Conservation (phyloP, 352 stramenopile genomes). For the Phytophthora fragariae region DNA sequence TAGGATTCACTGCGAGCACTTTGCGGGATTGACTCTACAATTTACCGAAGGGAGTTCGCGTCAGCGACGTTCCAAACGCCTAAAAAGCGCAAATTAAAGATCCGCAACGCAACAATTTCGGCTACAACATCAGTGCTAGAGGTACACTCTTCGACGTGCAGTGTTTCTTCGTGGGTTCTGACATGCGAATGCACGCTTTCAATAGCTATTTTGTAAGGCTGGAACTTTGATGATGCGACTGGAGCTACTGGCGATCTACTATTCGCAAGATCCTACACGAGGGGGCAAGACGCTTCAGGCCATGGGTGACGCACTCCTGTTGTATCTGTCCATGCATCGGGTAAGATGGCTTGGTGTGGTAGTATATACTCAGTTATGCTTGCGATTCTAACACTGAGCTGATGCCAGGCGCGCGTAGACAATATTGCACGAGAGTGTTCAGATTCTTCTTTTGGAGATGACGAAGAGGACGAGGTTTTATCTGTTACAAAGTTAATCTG, state of each 20-base stretch:
- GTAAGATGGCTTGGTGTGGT: constrained; percentile 30
- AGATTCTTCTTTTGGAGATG: constrained; percentile 10
- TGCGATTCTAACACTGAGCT: constrained; percentile 6
- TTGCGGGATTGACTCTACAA: constrained; percentile 68
- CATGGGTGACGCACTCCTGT: constrained; percentile 56
- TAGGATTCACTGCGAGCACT: constrained; percentile 69
- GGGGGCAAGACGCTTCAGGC: constrained; percentile 74
- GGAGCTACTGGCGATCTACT: constrained; percentile 71
- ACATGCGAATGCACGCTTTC: background rate
- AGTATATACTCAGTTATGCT: background rate
- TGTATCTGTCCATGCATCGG: constrained; percentile 63
- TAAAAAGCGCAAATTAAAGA: constrained; percentile 48
- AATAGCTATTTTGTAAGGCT: constrained; percentile 57
- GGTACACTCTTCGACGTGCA: constrained; percentile 24
- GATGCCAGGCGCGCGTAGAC: constrained; percentile 29
- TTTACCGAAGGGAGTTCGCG: constrained; percentile 54
- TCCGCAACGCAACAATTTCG: constrained; percentile 47
- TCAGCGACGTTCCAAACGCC: constrained; percentile 59
- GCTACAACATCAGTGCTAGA: constrained; percentile 58
- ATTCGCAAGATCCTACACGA: constrained; percentile 61
- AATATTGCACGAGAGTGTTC: constrained; percentile 30
- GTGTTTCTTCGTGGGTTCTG: background rate
- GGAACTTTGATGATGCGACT: constrained; percentile 68
- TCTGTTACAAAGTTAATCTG: constrained; percentile 45
- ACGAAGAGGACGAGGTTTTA: constrained; percentile 21